These are phyloP conservation scores for Venturia carpophila DNA, from an alignment of 2,329 filamentous ascomycete genomes.

Conservation along the genomic window DNA sequence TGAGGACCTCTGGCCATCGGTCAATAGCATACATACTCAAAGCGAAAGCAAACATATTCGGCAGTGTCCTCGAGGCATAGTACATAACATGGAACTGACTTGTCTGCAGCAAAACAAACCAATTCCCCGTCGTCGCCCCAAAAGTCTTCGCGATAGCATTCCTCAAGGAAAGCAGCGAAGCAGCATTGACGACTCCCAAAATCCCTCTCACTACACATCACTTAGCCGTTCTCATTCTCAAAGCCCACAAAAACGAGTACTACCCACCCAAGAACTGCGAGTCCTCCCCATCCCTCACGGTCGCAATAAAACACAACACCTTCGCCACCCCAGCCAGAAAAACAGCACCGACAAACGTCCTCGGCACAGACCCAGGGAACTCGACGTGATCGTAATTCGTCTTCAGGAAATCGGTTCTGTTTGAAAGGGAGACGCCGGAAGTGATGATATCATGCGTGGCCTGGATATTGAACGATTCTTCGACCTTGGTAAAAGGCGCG, in stretches of 20 bases:
- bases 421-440: slow-evolving; percentile 62
- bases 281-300: slow-evolving; percentile 7
- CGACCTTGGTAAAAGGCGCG: slow-evolving; percentile 91
- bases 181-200: slow-evolving; percentile 68
- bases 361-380: slow-evolving; percentile 85
- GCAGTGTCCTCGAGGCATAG: slow-evolving; percentile 84
- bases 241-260: background rate
- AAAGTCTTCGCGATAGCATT: slow-evolving; percentile 57
- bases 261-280: slow-evolving; percentile 13
- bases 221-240: background rate
- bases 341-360: slow-evolving; percentile 79
- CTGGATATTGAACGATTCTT: slow-evolving; percentile 97
- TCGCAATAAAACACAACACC: slow-evolving; percentile 45
- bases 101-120: slow-evolving; percentile 71
- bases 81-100: slow-evolving; percentile 90
- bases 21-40: slow-evolving; percentile 52
- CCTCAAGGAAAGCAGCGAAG: slow-evolving; percentile 58
- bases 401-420: slow-evolving; percentile 48
- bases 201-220: slow-evolving; percentile 56
- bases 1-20: background rate
- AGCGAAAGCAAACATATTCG: slow-evolving; percentile 93
- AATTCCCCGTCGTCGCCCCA: slow-evolving; percentile 60
- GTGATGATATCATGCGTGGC: slow-evolving; percentile 82
- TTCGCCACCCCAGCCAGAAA: slow-evolving; percentile 65
- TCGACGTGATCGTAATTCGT: slow-evolving; percentile 76